Evolutionary conservation across 2,329 filamentous ascomycete species (phyloP), one percentile per base, ranked within the genome.

Genomic region (Colletotrichum plurivorum): DNA sequence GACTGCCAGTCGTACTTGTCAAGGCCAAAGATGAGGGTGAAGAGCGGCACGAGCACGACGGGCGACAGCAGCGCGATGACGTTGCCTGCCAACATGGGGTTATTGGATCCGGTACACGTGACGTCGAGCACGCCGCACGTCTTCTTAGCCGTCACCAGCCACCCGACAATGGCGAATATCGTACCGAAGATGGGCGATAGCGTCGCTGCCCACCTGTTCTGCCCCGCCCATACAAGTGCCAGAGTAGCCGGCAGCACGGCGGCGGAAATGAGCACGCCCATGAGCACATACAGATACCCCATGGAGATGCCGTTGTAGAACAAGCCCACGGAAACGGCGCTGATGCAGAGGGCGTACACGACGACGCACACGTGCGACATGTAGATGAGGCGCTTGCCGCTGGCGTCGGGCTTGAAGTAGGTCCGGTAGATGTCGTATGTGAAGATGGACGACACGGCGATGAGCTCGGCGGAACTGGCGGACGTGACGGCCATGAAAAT

Each of bases 351-450:
- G 0, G 93, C 92, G 75, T 95, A 97, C 15, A 75, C 74, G 1
- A 90, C 84, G 46, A 96, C 94, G 75, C 90, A 89, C 43, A 86
- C 81, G 78, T 97, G 79, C 87, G 92, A 94, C 82, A 95, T 92
- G 80, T 90, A 93, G 57, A 97, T 95, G 5, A 97, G 88, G 41
- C 88, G 88, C 75, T 88, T 91, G 18, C 94, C 94, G 59, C 88
- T 91, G 7, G 94, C 94, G 0, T 82, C 77, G 0, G 94, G 94
- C 71, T 96, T 92, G 82, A 97, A 87, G 78, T 97, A 97, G 1
- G 93, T 94, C 71, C 94, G 91, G 81, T 96, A 97, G 72, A 96
- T 87, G 76, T 97, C 94, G 78, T 96, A 97, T 0, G 94, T 97
- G 80, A 91, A 90, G 79, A 97, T 95, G 5, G 91, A 93, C 2